Base-by-base conservation (phyloP, 176 grass and related monocot genomes). In the Ensete glaucum region DNA sequence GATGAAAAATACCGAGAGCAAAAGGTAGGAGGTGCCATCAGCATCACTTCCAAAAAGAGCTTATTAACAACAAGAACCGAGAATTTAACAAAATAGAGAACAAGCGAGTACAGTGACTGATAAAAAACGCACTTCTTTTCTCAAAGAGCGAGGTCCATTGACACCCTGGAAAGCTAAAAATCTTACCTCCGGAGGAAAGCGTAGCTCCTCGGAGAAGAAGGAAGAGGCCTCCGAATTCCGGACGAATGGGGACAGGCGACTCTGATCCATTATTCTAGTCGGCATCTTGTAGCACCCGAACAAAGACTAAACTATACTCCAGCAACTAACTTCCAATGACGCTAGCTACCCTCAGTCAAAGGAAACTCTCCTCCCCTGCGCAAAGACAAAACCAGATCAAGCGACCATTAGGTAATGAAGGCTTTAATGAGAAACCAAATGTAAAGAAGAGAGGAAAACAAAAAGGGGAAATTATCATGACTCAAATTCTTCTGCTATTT, bases 251-350 rank as follows among this genome's bases (percentile, higher is more conserved):
- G 83, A 65, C 54, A 70, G 34, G 79, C 85, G 85, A 68, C 87
- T 88, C 73, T 88, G 89, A 83, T 96, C 87, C 87, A 92, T 92
- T 71, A 62, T 54, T 70, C 80, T 76, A 82, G 85, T 86, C 77
- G 87, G 87, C 93, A 92, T 92, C 85, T 82, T 92, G 81, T 79
- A 69, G 82, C 73, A 57, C 53, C 78, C 63, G n/a, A 57, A 76
- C 71, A 56, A 82, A 76, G 73, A 81, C 80, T 50, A 63, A 25
- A n/a, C 43, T 19, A 49, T 50, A 24, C 24, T 54, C 52, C 21
- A 54, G 54, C 51, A 13, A 70, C 17, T 19, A 2, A 20, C 26
- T 67, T n/a, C 49, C 12, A n/a, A 20, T 50, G 17, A 70, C 48
- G 8, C 19, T 70, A 70, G 67, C 43, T 12, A 16, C 63, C 23